Evolutionary conservation across 2,329 filamentous ascomycete genomes (phyloP), one percentile per base, ranked within the genome.

Genomic region (Fusarium kyushuense): DNA sequence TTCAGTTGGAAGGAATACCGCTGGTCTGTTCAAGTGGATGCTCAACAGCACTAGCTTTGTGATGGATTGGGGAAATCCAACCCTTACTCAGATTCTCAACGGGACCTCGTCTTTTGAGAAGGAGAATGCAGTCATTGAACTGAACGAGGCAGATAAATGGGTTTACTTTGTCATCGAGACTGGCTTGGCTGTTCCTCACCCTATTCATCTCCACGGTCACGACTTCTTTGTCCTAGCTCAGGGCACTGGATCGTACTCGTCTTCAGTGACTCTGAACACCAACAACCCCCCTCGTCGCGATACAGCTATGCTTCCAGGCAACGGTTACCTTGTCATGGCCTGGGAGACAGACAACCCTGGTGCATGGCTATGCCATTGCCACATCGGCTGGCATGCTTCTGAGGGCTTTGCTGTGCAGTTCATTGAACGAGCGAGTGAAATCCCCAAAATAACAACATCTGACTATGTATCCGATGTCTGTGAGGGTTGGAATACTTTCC

Each of bases 251-350:
- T 40, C 27, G 1, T 61, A 61, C 25, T 61, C 58, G 1, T 60
- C 58, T 5, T 54, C 54, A 1, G 46, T 66, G 2, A 48, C 27
- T 13, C 17, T 71, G 1, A 58, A 72, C 17, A 58, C 54, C 1
- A 32, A 19, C 3, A 87, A 87, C 71, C 84, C 86, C 2, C 80
- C 83, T 27, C 82, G 86, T 12, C 80, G 86, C 35, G 85, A 87
- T 67, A 82, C 84, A 3, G 84, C 84, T 8, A 79, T 84, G 65
- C 77, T 87, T 4, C 80, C 79, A 1, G 72, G 71, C 2, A 66
- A 70, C 12, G 84, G 84, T 0, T 82, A 82, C 72, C 54, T 85
- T 5, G 81, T 84, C n/a, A 76, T 87, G 54, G 84, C 82, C 3
- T 83, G 85, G 64, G 75, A 83, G 69, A 79, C 80, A 1, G 78